Evolutionary conservation across 2,329 filamentous ascomycete species (phyloP).

Genomic region (Acarospora socialis): DNA sequence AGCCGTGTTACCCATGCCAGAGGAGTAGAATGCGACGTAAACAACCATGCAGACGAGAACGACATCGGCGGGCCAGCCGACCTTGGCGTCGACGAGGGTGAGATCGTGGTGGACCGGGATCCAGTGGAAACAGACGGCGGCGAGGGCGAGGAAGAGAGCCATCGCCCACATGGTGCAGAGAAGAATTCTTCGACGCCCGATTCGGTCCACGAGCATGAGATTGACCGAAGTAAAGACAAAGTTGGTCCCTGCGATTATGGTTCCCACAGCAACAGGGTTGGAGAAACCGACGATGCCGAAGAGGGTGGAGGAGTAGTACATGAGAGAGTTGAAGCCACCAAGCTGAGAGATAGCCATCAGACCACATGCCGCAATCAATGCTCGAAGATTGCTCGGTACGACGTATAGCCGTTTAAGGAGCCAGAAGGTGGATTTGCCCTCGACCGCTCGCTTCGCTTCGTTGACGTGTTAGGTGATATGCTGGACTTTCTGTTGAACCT

Average conservation of each 20-base stretch:
- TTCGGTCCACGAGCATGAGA: constrained; percentile 31
- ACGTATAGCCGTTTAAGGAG: constrained; percentile 34
- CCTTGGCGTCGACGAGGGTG: constrained; percentile 21
- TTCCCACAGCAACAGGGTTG: constrained; percentile 34
- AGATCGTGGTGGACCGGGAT: constrained; percentile 32
- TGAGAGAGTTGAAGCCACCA: constrained; percentile 32
- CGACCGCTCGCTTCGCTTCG: constrained; percentile 25
- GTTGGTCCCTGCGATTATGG: too few species aligned
- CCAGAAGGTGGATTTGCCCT: constrained; percentile 28
- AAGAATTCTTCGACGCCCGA: constrained; percentile 32
- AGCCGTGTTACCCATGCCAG: constrained; percentile 32
- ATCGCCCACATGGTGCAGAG: constrained; percentile 32
- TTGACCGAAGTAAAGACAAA: constrained; percentile 38
- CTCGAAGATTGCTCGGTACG: constrained; percentile 30
- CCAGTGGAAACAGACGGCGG: constrained; percentile 32
- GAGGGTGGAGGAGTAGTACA: constrained; percentile 31
- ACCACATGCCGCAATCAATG: constrained; percentile 33
- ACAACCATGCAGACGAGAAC: constrained; percentile 31
- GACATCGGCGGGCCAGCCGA: constrained; percentile 23
- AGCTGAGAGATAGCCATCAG: constrained; percentile 39
- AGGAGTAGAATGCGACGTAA: constrained; percentile 31
- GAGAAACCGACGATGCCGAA: constrained; percentile 36
- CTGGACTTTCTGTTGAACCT: constrained; percentile 31
- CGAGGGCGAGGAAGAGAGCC: constrained; percentile 28
- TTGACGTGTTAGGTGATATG: constrained; percentile 28